Evolutionary conservation across 2,329 filamentous ascomycete genomes (phyloP).

Genomic region (Aureobasidium pullulans): DNA sequence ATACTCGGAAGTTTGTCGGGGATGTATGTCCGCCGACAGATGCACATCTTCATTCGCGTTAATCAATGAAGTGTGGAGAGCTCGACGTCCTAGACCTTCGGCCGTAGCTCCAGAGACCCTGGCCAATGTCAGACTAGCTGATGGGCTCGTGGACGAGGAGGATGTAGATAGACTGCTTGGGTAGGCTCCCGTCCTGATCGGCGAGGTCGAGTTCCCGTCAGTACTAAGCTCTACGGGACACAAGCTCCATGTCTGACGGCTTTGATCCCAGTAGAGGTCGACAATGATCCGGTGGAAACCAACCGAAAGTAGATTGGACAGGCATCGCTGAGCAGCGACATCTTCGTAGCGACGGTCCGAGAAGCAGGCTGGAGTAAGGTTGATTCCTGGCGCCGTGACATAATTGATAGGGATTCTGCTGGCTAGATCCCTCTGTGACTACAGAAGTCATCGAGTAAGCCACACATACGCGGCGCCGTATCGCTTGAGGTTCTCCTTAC

Average conservation of each 20-base stretch:
- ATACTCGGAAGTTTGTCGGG: slow-evolving; percentile 10
- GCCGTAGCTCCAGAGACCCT: background rate
- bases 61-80: background rate
- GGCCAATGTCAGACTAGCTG: background rate
- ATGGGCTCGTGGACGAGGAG: slow-evolving; percentile 8
- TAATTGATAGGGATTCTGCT: slow-evolving; percentile 56
- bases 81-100: background rate
- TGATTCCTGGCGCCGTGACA: slow-evolving; percentile 50
- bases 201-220: slow-evolving; percentile 14
- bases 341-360: slow-evolving; percentile 46
- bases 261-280: slow-evolving; percentile 58
- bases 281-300: slow-evolving; percentile 52
- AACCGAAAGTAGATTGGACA: slow-evolving; percentile 56
- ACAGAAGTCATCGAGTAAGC: slow-evolving; percentile 12
- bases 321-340: slow-evolving; percentile 44
- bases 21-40: background rate
- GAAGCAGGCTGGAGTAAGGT: slow-evolving; percentile 54
- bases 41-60: background rate
- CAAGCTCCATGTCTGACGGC: slow-evolving; percentile 48
- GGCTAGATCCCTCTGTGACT: slow-evolving; percentile 57
- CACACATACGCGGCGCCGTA: background rate
- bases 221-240: slow-evolving; percentile 49
- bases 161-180: slow-evolving; percentile 14
- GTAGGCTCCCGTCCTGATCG: slow-evolving; percentile 7
- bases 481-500: slow-evolving; percentile 18